Evolutionary conservation across 148 eudicot species (phyloP).

Genomic region (Fallopia convolvulus): DNA sequence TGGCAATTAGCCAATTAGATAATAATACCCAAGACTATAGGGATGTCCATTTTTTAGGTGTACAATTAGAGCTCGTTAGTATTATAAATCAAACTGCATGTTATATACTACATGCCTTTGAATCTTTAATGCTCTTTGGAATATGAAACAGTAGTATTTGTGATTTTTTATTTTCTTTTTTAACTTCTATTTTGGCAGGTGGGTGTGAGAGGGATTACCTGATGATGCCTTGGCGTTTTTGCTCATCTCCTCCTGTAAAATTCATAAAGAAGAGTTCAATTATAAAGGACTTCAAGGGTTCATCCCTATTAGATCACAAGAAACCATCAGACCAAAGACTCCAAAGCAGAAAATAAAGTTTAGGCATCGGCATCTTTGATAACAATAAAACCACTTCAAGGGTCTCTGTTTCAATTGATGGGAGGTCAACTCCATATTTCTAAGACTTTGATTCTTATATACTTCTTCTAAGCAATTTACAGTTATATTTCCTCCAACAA

Average conservation of each 20-base stretch:
- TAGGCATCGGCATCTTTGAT: not conserved
- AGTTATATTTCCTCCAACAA: not conserved
- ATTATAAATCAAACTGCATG: not conserved
- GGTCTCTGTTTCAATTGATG: not conserved
- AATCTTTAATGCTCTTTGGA: too few species aligned
- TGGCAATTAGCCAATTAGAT: too few species aligned
- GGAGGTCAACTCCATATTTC: not conserved
- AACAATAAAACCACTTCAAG: not conserved
- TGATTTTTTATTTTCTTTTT: too few species aligned
- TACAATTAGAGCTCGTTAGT: not conserved
- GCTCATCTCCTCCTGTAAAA: not conserved
- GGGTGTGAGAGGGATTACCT: not conserved
- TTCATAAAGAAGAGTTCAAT: not conserved
- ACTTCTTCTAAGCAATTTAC: not conserved
- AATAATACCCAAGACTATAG: not conserved
- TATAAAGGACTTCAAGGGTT: not conserved
- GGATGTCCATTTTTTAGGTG: not conserved
- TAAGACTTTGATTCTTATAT: not conserved
- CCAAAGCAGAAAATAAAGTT: not conserved
- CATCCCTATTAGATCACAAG: not conserved
- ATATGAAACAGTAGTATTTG: too few species aligned
- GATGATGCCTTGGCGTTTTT: constrained; percentile 3
- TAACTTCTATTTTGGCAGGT: not conserved
- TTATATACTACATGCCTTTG: not conserved
- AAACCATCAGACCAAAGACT: not conserved